Percentiles rank a stretch among this genome's conserved stretches.
Conservation (phyloP, 1,284 basidiomycete genomes). For the Apiotrichum veenhuisii region DNA sequence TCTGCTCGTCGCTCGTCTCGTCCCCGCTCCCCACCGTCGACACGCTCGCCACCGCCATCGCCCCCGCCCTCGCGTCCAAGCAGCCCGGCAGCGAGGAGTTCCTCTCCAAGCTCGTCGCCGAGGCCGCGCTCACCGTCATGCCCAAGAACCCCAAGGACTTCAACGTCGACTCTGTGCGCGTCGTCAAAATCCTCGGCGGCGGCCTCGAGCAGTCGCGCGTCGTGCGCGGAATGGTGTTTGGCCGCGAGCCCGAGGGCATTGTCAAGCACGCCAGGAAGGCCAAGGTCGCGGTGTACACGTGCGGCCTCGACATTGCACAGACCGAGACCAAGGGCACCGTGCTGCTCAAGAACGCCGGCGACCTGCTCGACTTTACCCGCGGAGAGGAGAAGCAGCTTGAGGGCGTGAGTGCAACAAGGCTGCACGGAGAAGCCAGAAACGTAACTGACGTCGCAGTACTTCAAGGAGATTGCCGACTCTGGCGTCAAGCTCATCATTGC, state of each 20-base stretch:
- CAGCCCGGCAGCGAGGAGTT: conserved; percentile 91
- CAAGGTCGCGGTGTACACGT: conserved; percentile 93
- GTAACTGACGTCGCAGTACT: conserved; percentile 59
- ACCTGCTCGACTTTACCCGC: conserved; percentile 92
- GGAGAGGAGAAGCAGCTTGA: conserved; percentile 96
- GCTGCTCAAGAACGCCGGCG: conserved; percentile 89
- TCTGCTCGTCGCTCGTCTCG: conserved; percentile 26
- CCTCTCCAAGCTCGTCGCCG: conserved; percentile 79
- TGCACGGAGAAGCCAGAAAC: no score
- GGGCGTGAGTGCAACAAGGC: conserved; percentile 60
- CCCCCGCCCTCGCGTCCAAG: conserved; percentile 91
- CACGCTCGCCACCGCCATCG: conserved; percentile 76
- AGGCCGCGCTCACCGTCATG: conserved; percentile 88
- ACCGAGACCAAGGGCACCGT: conserved; percentile 99
- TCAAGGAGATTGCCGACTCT: conserved; percentile 95
- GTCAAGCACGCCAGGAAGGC: conserved; percentile 76
- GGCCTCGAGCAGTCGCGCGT: conserved; percentile 77
- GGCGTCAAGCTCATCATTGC: conserved; percentile 93
- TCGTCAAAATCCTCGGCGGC: conserved; percentile 98
- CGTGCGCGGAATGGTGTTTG: conserved; percentile 97
- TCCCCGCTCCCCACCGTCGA: conserved; percentile 72
- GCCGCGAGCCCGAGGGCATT: conserved; percentile 84
- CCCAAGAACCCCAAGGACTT: conserved; percentile 82
- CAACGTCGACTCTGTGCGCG: conserved; percentile 96
- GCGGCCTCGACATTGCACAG: conserved; percentile 85